Conservation (phyloP, 352 stramenopile species). For the Globisporangium emineosum region DNA sequence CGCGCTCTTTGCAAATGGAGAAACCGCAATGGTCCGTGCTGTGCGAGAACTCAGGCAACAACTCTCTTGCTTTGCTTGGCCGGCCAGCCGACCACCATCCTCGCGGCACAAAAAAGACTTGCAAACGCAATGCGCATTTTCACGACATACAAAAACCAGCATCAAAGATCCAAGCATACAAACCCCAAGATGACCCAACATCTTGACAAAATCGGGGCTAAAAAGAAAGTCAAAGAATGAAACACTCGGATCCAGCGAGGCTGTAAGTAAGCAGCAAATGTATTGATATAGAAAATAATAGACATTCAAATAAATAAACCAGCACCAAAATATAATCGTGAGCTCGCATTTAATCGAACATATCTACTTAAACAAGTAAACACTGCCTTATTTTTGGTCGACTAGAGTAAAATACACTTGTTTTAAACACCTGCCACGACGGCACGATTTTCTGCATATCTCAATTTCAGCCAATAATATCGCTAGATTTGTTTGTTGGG, state of each 20-base stretch:
- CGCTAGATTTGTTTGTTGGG: neutral
- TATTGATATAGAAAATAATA: neutral
- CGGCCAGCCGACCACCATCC: slow-evolving; percentile 12
- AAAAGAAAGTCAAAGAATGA: slow-evolving; percentile 13
- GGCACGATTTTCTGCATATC: neutral
- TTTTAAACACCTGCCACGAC: slow-evolving; percentile 1
- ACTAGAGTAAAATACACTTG: neutral
- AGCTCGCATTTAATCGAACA: neutral
- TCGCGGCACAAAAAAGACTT: slow-evolving; percentile 10
- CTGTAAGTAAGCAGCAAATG: neutral
- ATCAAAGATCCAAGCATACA: slow-evolving; percentile 13
- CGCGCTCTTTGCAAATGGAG: slow-evolving; percentile 17
- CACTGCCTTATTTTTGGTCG: neutral
- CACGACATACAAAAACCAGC: slow-evolving; percentile 9
- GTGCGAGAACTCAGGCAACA: slow-evolving; percentile 16
- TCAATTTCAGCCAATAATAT: neutral
- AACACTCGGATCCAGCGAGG: too few species aligned
- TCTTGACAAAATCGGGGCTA: neutral
- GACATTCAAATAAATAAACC: too few species aligned
- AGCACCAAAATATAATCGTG: too few species aligned
- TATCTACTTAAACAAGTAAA: neutral
- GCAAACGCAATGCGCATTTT: slow-evolving; percentile 7
- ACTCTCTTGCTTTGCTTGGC: slow-evolving; percentile 1
- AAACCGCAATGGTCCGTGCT: slow-evolving; percentile 14
- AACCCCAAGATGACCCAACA: neutral